A percentile compares a stretch with the other conserved stretches of the same genome.
phyloP scores from a whole-genome alignment of 2,329 filamentous ascomycete genomes.

The Chaetomium sp. region DNA sequence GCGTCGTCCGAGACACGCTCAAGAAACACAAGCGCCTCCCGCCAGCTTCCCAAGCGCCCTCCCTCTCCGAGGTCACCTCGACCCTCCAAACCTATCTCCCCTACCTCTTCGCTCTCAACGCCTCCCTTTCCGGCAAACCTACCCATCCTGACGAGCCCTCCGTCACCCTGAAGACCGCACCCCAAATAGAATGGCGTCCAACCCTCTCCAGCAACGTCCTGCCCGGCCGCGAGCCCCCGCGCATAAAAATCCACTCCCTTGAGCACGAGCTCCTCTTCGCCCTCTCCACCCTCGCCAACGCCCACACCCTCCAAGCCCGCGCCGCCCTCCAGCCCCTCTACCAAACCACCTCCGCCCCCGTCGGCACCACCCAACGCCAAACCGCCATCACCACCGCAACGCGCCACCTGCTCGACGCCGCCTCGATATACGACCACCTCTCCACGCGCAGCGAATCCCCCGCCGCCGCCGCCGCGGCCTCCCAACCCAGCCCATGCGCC shows the following conservation, averaged over 20 bases:
- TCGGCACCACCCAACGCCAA: constrained; percentile 66
- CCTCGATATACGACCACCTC: constrained; percentile 75
- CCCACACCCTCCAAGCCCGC: constrained; percentile 72
- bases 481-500: constrained; percentile 46
- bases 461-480: constrained; percentile 32
- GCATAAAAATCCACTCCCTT: constrained; percentile 71
- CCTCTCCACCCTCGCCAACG: constrained; percentile 74
- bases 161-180: constrained; percentile 62
- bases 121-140: constrained; percentile 64
- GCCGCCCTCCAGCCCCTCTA: constrained; percentile 74
- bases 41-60: constrained; percentile 66
- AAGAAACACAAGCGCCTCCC: constrained; percentile 90
- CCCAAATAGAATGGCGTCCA: constrained; percentile 80
- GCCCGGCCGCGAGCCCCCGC: constrained; percentile 57
- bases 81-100: constrained; percentile 78
- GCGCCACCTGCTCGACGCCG: constrained; percentile 74
- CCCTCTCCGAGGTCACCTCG: constrained; percentile 69
- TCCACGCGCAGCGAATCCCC: constrained; percentile 56
- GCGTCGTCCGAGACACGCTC: constrained; percentile 77
- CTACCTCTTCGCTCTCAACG: constrained; percentile 76
- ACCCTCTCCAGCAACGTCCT: constrained; percentile 66
- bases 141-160: constrained; percentile 62
- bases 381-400: constrained; percentile 73
- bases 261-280: constrained; percentile 83
- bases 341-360: constrained; percentile 61